Base-by-base conservation (phyloP, 1,284 basidiomycete genomes). In the Cryptococcus floricola region DNA sequence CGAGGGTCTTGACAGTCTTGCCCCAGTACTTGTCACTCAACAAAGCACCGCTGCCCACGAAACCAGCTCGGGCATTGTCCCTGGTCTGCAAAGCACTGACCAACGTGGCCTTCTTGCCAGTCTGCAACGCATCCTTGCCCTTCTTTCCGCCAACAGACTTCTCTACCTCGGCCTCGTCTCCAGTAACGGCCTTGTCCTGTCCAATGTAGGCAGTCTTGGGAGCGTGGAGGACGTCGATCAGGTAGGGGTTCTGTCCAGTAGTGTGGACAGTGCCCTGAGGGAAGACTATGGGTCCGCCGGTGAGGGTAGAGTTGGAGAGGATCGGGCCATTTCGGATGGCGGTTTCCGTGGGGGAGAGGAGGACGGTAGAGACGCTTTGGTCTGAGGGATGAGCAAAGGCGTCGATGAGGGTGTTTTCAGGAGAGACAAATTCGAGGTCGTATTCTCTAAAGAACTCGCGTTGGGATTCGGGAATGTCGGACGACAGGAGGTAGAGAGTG, bases 41-140 rank as follows among this genome's bases (percentile, higher is more conserved):
- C 58, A 94, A 64, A 8, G 88, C 87, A 1, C 86, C 80, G 38
- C 89, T 86, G 9, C 94, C 95, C 3, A 88, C 81, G 78, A 91
- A 96, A 2, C 86, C 84, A 25, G 87, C 84, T 10, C 94, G 81
- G 0, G 87, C 86, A 64, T 88, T 91, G 57, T 84, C 83, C 25
- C 81, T 78, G 1, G 91, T 85, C 78, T 98, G 95, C 81, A 98
- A 89, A 6, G 90, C 94, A 4, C 87, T 88, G 45, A 92, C 90
- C 39, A 97, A 80, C 28, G 83, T 81, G 43, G 91, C 80, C 39
- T 83, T 82, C 60, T 83, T 84, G 5, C 91, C 92, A 0, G 87
- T 87, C 82, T 56, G 87, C 77, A 58, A 86, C 82, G 74, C 53
- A 54, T 80, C 84, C 71, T 82, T 88, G 57, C 85, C 86, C 0